A percentile compares a stretch with the other conserved stretches of the same genome.
These are phyloP conservation scores for Tilletia walkeri DNA, from an alignment of 1,284 basidiomycete genomes.

Conservation along the genomic window DNA sequence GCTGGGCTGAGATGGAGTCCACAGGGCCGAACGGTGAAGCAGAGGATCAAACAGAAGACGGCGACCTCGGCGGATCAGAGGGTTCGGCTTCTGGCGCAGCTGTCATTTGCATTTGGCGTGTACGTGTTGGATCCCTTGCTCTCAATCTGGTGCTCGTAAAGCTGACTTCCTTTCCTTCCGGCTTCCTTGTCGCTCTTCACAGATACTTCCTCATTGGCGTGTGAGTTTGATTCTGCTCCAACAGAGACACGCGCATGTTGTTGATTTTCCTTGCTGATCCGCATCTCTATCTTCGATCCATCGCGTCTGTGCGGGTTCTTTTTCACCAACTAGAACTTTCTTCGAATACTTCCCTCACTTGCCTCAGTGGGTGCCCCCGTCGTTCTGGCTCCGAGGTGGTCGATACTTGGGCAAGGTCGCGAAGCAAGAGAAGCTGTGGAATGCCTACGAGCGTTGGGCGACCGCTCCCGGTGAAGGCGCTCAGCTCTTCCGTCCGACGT, in stretches of 20 bases:
- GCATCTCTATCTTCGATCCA: neutral
- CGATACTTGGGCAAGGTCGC: neutral
- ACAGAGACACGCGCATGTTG: neutral
- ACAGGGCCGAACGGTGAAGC: neutral
- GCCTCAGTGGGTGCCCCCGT: neutral
- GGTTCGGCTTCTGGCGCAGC: neutral
- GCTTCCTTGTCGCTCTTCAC: neutral
- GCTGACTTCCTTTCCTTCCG: too few species aligned
- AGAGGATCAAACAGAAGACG: constrained; percentile 14
- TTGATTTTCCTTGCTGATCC: neutral
- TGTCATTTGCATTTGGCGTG: neutral
- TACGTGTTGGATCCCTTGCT: neutral
- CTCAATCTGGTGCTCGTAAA: too few species aligned
- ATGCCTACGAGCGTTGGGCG: constrained; percentile 10
- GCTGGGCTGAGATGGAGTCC: neutral
- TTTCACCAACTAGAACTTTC: neutral
- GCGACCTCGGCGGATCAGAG: constrained; percentile 1
- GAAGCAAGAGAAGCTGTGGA: neutral
- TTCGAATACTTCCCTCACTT: constrained; percentile 7
- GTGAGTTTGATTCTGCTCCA: neutral
- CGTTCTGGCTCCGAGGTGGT: neutral
- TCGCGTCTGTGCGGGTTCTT: neutral
- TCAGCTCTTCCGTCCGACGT: neutral
- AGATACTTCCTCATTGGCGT: constrained; percentile 14
- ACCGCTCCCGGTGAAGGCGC: neutral